phyloP scores from a whole-genome alignment of 805 yeast genomes.

The Wickerhamiella alocasiicola region DNA sequence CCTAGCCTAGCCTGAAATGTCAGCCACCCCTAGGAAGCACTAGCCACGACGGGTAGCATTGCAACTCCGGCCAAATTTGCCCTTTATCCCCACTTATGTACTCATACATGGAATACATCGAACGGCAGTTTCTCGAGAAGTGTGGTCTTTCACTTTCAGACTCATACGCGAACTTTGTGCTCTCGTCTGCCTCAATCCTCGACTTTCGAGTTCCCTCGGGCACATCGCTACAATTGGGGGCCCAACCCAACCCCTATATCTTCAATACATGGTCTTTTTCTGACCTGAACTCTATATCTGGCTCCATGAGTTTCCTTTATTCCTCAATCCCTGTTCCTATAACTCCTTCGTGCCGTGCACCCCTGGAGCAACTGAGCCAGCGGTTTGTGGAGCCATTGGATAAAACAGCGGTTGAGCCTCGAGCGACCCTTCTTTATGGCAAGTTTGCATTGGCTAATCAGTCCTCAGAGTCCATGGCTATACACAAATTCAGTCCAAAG shows the following conservation, averaged over 20 bases:
- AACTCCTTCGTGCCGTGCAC: slow-evolving; percentile 27
- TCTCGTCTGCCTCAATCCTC: slow-evolving; percentile 35
- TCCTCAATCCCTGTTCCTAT: slow-evolving; percentile 45
- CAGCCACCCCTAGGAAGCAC: neutral
- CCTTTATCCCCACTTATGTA: slow-evolving; percentile 51
- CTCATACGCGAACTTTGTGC: slow-evolving; percentile 53
- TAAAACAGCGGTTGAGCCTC: neutral
- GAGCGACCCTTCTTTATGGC: slow-evolving; percentile 49
- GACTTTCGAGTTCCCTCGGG: slow-evolving; percentile 67
- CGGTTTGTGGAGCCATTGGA: slow-evolving; percentile 15
- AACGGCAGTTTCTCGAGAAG: slow-evolving; percentile 52
- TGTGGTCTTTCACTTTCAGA: slow-evolving; percentile 74
- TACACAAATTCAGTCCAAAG: slow-evolving; percentile 27
- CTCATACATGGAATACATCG: slow-evolving; percentile 77
- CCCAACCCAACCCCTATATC: slow-evolving; percentile 54
- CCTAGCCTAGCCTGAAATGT: no score
- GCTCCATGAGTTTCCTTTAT: slow-evolving; percentile 73
- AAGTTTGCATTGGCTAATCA: slow-evolving; percentile 80
- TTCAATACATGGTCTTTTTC: slow-evolving; percentile 63
- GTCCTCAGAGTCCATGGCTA: slow-evolving; percentile 68
- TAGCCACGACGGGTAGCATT: no score
- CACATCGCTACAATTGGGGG: slow-evolving; percentile 49
- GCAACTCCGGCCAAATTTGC: no score
- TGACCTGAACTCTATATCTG: slow-evolving; percentile 52
- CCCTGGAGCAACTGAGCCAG: slow-evolving; percentile 18